A percentile compares a stretch with the other conserved stretches of the same genome.
Evolutionary conservation across 352 stramenopile species (phyloP).

Genomic region (Phytophthora citricola): DNA sequence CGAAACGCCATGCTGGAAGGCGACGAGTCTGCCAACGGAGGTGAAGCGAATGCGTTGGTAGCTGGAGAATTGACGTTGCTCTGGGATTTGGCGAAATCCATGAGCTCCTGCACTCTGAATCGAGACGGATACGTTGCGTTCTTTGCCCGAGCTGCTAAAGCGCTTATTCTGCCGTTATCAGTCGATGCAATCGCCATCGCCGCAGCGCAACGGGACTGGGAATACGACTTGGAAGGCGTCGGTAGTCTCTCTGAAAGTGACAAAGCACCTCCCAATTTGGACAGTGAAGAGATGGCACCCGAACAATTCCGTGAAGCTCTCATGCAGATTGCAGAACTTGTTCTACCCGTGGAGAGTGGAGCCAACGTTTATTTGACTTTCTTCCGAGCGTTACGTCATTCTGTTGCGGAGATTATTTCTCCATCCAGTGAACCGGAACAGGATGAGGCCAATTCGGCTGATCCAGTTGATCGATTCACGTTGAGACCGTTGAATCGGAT

Average conservation of each 20-base stretch:
- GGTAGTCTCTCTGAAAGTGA: neutral
- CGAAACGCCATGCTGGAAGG: slow-evolving; percentile 44
- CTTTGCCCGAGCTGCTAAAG: slow-evolving; percentile 66
- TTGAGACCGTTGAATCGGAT: slow-evolving; percentile 53
- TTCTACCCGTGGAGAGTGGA: slow-evolving; percentile 68
- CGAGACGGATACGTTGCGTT: slow-evolving; percentile 55
- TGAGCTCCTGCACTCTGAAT: slow-evolving; percentile 30
- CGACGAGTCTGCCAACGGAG: slow-evolving; percentile 23
- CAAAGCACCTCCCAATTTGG: slow-evolving; percentile 7
- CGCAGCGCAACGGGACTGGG: slow-evolving; percentile 65
- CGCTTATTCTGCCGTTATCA: slow-evolving; percentile 60
- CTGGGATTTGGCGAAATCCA: slow-evolving; percentile 67
- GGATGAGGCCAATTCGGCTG: slow-evolving; percentile 11
- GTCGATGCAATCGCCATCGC: slow-evolving; percentile 35
- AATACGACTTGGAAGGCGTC: slow-evolving; percentile 63
- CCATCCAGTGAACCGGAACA: slow-evolving; percentile 23
- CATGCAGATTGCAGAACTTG: slow-evolving; percentile 65
- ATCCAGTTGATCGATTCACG: slow-evolving; percentile 21
- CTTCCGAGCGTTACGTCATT: slow-evolving; percentile 64
- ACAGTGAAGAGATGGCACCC: slow-evolving; percentile 36
- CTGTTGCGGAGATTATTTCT: slow-evolving; percentile 39
- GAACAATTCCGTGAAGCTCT: slow-evolving; percentile 68
- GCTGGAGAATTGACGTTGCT: slow-evolving; percentile 49
- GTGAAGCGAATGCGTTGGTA: slow-evolving; percentile 35
- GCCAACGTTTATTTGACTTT: slow-evolving; percentile 51